Percentiles rank a stretch among this genome's conserved stretches.
Conservation (phyloP, 2,329 filamentous ascomycete species). For the Leptographium galeiforme region DNA sequence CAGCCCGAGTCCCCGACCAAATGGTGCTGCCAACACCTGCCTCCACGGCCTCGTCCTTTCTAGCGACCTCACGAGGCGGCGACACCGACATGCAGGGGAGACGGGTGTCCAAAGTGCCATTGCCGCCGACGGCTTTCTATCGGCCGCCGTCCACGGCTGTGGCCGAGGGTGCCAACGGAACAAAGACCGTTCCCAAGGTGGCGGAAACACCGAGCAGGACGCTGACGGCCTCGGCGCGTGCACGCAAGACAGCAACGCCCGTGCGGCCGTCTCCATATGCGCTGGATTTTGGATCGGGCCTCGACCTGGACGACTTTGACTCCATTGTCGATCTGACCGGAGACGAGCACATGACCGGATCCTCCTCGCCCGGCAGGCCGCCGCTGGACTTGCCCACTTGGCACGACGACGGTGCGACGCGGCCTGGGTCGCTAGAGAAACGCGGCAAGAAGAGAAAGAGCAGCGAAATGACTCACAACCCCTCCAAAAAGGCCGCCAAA, state of each 20-base stretch:
- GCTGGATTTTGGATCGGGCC: slow-evolving; percentile 12
- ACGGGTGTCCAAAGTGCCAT: neutral
- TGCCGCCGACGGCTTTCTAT: neutral
- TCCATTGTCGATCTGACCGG: slow-evolving; percentile 21
- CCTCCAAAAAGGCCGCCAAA: neutral
- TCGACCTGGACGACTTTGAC: slow-evolving; percentile 17
- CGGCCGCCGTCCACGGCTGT: too few relatives aligned
- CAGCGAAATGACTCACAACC: slow-evolving; percentile 22
- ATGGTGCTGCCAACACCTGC: neutral
- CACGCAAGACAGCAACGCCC: slow-evolving; percentile 12
- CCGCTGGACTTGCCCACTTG: slow-evolving; percentile 24
- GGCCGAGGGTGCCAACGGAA: neutral
- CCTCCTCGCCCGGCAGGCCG: slow-evolving; percentile 3
- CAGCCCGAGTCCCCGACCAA: neutral
- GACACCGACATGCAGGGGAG: neutral
- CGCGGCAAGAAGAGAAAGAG: slow-evolving; percentile 40
- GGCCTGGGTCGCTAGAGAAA: slow-evolving; percentile 23
- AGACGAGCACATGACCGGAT: slow-evolving; percentile 13
- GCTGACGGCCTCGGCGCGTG: neutral
- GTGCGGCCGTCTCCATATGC: slow-evolving; percentile 17
- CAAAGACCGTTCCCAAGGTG: neutral
- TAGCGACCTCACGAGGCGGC: neutral
- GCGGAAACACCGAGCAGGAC: neutral
- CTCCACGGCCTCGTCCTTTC: neutral
- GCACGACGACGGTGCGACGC: slow-evolving; percentile 27